These are phyloP conservation scores for Saccharomycopsis schoenii DNA, from an alignment of 805 yeast species.

Conservation along the genomic window DNA sequence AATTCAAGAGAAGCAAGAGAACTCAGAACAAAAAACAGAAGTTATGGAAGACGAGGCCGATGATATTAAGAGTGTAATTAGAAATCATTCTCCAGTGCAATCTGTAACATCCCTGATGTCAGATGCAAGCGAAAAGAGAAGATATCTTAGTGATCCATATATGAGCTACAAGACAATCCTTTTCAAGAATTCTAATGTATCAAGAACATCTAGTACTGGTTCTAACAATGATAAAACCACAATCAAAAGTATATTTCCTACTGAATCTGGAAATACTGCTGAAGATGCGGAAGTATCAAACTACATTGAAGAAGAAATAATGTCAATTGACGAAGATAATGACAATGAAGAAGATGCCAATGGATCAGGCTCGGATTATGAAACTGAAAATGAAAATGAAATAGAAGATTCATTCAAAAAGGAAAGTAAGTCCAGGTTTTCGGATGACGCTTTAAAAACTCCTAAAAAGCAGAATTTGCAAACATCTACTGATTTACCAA, in stretches of 20 bases:
- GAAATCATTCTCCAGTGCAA: background rate
- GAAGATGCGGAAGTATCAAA: background rate
- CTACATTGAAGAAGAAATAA: constrained; percentile 27
- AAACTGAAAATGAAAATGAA: constrained; percentile 16
- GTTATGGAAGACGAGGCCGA: background rate
- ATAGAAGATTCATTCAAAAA: constrained; percentile 20
- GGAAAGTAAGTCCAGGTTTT: constrained; percentile 11
- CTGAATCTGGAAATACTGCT: background rate
- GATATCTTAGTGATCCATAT: constrained; percentile 1
- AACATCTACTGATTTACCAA: background rate
- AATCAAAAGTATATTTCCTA: background rate
- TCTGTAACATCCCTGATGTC: background rate
- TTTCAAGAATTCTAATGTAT: background rate
- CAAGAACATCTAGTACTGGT: background rate
- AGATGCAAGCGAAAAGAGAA: background rate
- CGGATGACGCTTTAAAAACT: background rate
- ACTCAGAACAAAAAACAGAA: background rate
- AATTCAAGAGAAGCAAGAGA: background rate
- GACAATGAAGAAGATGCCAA: constrained; percentile 19
- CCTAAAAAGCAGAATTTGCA: background rate
- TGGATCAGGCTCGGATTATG: constrained; percentile 19
- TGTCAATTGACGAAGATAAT: constrained; percentile 38
- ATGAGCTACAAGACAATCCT: background rate
- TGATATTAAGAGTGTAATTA: background rate
- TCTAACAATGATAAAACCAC: background rate